Conservation (phyloP, 208 protist species). For the Angomonas desouzai region DNA sequence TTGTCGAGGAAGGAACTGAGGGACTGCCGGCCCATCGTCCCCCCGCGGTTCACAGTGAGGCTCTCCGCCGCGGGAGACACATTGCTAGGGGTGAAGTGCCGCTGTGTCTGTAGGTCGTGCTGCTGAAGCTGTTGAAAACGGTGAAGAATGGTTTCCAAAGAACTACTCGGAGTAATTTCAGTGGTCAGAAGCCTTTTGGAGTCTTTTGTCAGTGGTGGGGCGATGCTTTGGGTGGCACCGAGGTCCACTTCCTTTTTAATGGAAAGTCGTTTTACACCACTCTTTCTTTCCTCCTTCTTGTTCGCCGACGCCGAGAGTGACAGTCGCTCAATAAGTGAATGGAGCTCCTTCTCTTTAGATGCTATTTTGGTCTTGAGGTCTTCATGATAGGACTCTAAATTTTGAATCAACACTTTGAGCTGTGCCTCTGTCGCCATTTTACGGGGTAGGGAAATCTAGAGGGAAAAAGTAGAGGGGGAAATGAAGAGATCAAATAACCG, state of each 20-base stretch:
- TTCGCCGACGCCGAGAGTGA: not conserved
- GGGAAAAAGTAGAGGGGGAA: too few relatives aligned
- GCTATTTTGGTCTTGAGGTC: conserved; percentile 21
- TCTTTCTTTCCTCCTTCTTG: not conserved
- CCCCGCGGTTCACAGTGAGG: not conserved
- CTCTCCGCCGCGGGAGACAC: not conserved
- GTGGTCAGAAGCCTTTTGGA: not conserved
- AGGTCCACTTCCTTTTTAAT: not conserved
- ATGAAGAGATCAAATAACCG: too few relatives aligned
- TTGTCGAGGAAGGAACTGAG: not conserved
- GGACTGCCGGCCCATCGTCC: not conserved
- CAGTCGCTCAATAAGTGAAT: not conserved
- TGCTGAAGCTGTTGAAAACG: conserved; percentile 1
- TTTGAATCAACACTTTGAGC: conserved; percentile 10
- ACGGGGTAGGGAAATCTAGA: too few relatives aligned
- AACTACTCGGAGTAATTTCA: not conserved
- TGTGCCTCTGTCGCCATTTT: not conserved
- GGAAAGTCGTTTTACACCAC: not conserved
- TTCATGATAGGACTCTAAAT: conserved; percentile 12
- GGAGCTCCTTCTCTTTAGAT: conserved; percentile 20
- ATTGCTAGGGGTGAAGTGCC: not conserved
- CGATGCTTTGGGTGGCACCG: conserved; percentile 20
- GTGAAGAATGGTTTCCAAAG: not conserved
- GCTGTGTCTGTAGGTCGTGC: conserved; percentile 2
- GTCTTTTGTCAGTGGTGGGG: conserved; percentile 16